phyloP scores from a whole-genome alignment of 2,329 filamentous ascomycete genomes.

The Fonsecaea pedrosoi region DNA sequence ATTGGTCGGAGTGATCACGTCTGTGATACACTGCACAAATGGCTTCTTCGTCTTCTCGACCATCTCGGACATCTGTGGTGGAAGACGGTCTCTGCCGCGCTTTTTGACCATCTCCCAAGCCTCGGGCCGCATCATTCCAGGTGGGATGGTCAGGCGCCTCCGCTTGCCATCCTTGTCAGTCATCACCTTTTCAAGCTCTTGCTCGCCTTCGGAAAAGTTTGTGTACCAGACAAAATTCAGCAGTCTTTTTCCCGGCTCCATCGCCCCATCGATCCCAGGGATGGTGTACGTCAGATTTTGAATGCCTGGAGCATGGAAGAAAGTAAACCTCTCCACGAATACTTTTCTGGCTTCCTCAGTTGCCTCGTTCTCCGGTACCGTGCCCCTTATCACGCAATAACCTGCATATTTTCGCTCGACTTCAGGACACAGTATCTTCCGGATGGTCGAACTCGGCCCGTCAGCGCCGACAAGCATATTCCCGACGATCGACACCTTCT shows the following conservation, averaged over 20 bases:
- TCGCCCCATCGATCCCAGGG: constrained; percentile 41
- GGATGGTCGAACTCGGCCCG: constrained; percentile 38
- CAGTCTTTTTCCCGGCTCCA: constrained; percentile 37
- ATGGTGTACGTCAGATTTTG: constrained; percentile 42
- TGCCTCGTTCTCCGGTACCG: constrained; percentile 49
- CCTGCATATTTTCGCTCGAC: constrained; percentile 42
- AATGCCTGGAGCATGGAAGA: constrained; percentile 32
- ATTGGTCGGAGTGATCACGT: constrained; percentile 38
- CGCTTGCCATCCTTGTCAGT: constrained; percentile 42
- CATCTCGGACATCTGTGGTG: constrained; percentile 40
- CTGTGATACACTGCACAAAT: constrained; percentile 42
- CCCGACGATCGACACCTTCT: constrained; percentile 27
- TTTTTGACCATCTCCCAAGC: constrained; percentile 42
- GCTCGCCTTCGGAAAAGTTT: constrained; percentile 34
- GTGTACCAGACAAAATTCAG: constrained; percentile 45
- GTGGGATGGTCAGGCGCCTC: constrained; percentile 42
- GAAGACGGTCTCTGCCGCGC: constrained; percentile 35
- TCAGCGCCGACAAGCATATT: constrained; percentile 40
- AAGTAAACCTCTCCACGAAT: constrained; percentile 34
- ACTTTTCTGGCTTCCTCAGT: constrained; percentile 43
- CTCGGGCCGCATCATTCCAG: constrained; percentile 41
- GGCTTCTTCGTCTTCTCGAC: constrained; percentile 40
- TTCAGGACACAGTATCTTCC: constrained; percentile 34
- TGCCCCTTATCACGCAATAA: constrained; percentile 54
- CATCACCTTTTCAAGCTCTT: constrained; percentile 40